These are phyloP conservation scores for Ceratocystis papillata DNA, from an alignment of 2,329 filamentous ascomycete species.

Conservation along the genomic window DNA sequence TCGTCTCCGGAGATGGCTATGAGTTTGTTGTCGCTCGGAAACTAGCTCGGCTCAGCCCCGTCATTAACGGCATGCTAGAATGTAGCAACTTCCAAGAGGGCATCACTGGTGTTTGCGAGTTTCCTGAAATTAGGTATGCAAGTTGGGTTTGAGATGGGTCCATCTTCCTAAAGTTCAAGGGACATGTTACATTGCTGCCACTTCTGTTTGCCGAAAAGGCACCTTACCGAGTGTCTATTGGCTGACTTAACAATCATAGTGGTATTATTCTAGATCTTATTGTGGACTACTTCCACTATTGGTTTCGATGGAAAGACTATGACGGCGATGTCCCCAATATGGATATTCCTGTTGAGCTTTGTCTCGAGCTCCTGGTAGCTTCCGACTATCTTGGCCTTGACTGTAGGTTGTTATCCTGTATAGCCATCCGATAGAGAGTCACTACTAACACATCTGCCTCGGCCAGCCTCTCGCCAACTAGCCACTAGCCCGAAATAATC, in stretches of 20 bases:
- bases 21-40: slow-evolving; percentile 66
- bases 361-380: slow-evolving; percentile 64
- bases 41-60: slow-evolving; percentile 56
- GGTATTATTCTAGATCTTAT: slow-evolving; percentile 67
- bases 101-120: slow-evolving; percentile 24
- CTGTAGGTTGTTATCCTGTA: slow-evolving; percentile 28
- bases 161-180: background rate
- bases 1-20: slow-evolving; percentile 64
- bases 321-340: slow-evolving; percentile 68
- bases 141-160: background rate
- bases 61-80: slow-evolving; percentile 66
- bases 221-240: background rate
- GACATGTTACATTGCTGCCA: no score
- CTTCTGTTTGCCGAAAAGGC: background rate
- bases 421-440: background rate
- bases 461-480: slow-evolving; percentile 9
- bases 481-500: background rate
- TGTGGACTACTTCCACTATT: slow-evolving; percentile 75
- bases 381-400: slow-evolving; percentile 63
- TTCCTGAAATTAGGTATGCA: slow-evolving; percentile 25
- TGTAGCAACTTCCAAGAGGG: slow-evolving; percentile 39
- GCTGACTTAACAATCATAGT: slow-evolving; percentile 36
- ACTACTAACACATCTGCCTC: background rate
- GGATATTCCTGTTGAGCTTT: slow-evolving; percentile 69
- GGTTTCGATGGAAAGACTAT: slow-evolving; percentile 66